Evolutionary conservation across 208 protist species (phyloP).

Genomic region (Crithidia bombi): DNA sequence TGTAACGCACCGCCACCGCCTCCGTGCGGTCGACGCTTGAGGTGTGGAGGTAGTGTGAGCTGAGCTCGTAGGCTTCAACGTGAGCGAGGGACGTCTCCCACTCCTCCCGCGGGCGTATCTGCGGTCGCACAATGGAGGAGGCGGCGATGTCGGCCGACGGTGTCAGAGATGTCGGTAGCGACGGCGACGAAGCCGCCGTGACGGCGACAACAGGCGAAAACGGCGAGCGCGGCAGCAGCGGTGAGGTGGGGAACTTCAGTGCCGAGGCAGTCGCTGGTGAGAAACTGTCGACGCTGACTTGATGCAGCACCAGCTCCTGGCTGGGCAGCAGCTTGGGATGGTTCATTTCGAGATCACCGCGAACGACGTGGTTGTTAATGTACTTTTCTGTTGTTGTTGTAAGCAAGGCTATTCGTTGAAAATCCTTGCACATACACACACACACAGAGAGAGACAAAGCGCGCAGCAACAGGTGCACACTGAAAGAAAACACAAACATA

Average conservation of each 20-base stretch:
- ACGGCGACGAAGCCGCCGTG: neutral
- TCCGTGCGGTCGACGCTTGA: constrained; percentile 21
- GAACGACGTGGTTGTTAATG: too few relatives aligned
- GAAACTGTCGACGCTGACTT: constrained; percentile 58
- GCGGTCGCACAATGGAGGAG: constrained; percentile 63
- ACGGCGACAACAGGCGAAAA: constrained; percentile 15
- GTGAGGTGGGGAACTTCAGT: constrained; percentile 33
- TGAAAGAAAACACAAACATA: too few relatives aligned
- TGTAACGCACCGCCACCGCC: constrained; percentile 54
- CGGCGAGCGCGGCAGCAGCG: constrained; percentile 25
- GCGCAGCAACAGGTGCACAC: too few relatives aligned
- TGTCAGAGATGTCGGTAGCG: constrained; percentile 20
- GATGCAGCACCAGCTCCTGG: constrained; percentile 68
- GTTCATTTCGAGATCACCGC: too few relatives aligned
- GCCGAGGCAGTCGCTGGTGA: constrained; percentile 24
- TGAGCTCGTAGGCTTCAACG: constrained; percentile 45
- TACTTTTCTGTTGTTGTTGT: too few relatives aligned
- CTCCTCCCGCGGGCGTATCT: constrained; percentile 45
- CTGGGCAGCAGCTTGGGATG: constrained; percentile 58
- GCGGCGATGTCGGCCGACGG: constrained; percentile 37
- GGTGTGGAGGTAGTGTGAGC: constrained; percentile 15
- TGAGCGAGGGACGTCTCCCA: constrained; percentile 51
- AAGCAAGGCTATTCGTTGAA: too few relatives aligned
- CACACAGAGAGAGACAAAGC: too few relatives aligned
- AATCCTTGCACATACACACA: too few relatives aligned